phyloP scores from a whole-genome alignment of 768 basidiomycete genomes.

The Sistotremastrum niveocremeum region DNA sequence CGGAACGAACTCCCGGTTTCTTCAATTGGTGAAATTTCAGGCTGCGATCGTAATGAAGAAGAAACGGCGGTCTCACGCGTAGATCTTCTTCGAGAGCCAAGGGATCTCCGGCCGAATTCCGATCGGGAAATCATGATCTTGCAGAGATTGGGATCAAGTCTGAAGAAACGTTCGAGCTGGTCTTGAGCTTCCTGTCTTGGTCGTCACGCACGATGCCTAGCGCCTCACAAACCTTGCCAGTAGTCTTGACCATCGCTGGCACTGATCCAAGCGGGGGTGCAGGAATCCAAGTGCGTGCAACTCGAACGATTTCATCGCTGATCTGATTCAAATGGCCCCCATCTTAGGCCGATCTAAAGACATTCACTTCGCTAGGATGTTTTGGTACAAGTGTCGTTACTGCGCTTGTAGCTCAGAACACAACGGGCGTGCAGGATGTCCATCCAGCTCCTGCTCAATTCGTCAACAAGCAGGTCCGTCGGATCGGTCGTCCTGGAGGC shows the following conservation, averaged over 20 bases:
- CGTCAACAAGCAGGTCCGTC: slow-evolving; percentile 55
- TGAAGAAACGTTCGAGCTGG: too few relatives aligned
- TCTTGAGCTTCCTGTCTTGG: too few relatives aligned
- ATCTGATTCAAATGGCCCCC: background rate
- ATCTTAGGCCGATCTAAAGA: slow-evolving; percentile 70
- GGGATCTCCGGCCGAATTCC: too few relatives aligned
- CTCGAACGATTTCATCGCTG: background rate
- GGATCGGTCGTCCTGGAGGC: background rate
- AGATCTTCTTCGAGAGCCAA: too few relatives aligned
- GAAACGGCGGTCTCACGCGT: too few relatives aligned
- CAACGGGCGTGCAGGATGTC: slow-evolving; percentile 65
- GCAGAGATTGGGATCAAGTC: too few relatives aligned
- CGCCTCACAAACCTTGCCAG: slow-evolving; percentile 9
- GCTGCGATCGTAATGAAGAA: too few relatives aligned
- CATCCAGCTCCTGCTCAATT: slow-evolving; percentile 57
- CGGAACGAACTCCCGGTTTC: too few relatives aligned
- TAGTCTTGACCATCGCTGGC: slow-evolving; percentile 62
- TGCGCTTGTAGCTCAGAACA: slow-evolving; percentile 84
- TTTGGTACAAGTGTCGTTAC: slow-evolving; percentile 78
- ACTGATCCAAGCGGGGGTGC: slow-evolving; percentile 80
- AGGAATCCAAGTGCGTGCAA: slow-evolving; percentile 60
- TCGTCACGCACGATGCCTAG: too few relatives aligned
- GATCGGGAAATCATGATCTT: too few relatives aligned
- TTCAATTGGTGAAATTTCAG: too few relatives aligned
- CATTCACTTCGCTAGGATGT: slow-evolving; percentile 63